Conservation (phyloP, 352 stramenopile species). For the Pythium sp. region DNA sequence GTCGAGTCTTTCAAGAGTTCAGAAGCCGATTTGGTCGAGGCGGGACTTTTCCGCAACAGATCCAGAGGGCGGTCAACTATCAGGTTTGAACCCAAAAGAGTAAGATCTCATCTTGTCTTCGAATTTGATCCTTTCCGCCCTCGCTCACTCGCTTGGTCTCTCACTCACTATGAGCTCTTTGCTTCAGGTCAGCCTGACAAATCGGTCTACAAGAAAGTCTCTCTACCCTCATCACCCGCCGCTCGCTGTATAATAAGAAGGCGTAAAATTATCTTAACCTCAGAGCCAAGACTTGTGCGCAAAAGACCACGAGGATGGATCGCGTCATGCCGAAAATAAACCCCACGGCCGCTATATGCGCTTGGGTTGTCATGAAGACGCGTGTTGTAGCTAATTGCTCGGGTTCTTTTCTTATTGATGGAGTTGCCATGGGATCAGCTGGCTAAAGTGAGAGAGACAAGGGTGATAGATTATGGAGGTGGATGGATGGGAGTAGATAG, state of each 20-base stretch:
- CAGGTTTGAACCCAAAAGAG: slow-evolving; percentile 1
- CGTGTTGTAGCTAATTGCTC: neutral
- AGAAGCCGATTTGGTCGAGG: neutral
- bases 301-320: slow-evolving; percentile 16
- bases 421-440: neutral
- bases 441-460: neutral
- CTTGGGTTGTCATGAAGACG: neutral
- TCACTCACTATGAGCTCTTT: neutral
- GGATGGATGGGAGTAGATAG: neutral
- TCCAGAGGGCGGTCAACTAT: slow-evolving; percentile 2
- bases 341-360: neutral
- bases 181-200: neutral
- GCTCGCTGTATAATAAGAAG: slow-evolving; percentile 10
- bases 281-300: neutral
- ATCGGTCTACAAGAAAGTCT: neutral
- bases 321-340: slow-evolving; percentile 11
- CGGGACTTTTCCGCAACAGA: slow-evolving; percentile 10
- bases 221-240: neutral
- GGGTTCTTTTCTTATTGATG: neutral
- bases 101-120: slow-evolving; percentile 33
- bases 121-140: slow-evolving; percentile 14
- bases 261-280: slow-evolving; percentile 12
- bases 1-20: slow-evolving; percentile 16
- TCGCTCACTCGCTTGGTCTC: neutral
- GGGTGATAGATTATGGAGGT: neutral